Percentiles rank a stretch among this genome's conserved stretches.
phyloP scores from a whole-genome alignment of 306 rosid species.

The Dalbergia cochinchinensis region DNA sequence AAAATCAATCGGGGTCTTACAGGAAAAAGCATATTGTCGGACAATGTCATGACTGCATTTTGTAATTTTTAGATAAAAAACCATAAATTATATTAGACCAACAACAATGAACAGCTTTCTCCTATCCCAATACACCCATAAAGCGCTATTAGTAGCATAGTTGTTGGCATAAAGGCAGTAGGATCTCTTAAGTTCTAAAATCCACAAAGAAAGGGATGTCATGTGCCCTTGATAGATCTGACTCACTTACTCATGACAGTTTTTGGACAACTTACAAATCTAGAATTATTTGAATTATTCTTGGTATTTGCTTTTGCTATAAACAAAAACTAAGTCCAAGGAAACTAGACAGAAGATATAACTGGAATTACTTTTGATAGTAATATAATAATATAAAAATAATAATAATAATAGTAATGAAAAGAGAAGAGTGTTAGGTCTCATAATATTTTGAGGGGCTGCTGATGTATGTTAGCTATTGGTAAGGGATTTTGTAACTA shows the following conservation, averaged over 20 bases:
- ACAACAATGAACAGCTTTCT: neutral
- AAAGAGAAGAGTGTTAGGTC: no score
- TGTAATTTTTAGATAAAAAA: no score
- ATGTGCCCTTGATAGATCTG: neutral
- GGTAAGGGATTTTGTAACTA: no score
- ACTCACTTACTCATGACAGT: neutral
- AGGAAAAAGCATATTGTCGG: no score
- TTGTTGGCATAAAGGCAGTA: slow-evolving; percentile 12
- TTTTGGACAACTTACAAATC: slow-evolving; percentile 15
- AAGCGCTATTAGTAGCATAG: neutral
- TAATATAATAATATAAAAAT: no score
- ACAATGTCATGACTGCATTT: no score
- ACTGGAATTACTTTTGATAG: neutral
- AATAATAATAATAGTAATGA: neutral
- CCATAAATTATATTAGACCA: neutral
- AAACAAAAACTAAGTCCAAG: slow-evolving; percentile 14
- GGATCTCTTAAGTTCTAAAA: slow-evolving; percentile 1
- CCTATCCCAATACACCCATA: neutral
- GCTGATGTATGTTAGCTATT: no score
- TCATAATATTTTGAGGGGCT: no score
- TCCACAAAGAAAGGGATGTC: slow-evolving; percentile 25
- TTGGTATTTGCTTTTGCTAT: slow-evolving; percentile 2
- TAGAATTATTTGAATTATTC: neutral
- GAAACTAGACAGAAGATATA: slow-evolving; percentile 21
- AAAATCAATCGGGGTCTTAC: no score